Evolutionary conservation across 345 rosid genomes (phyloP).

Genomic region (Salix brachista): DNA sequence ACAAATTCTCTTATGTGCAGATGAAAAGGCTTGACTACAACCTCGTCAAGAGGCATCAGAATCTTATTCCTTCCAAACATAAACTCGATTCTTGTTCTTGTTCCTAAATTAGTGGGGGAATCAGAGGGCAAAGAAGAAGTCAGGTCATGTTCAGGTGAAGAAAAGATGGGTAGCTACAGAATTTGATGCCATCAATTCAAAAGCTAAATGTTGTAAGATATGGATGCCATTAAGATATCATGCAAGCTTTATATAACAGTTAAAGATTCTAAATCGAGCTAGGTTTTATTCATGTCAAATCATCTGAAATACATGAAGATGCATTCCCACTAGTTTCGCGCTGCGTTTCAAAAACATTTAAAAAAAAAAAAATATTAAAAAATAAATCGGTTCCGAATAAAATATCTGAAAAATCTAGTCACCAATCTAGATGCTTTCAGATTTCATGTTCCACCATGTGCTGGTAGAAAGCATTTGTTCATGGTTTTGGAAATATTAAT

Average conservation of each 20-base stretch:
- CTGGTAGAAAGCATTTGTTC: neutral
- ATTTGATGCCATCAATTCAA: constrained; percentile 10
- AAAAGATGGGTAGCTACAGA: neutral
- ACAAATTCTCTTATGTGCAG: neutral
- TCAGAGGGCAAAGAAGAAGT: neutral
- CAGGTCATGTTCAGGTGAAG: neutral
- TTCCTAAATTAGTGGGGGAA: neutral
- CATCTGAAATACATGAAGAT: neutral
- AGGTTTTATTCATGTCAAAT: neutral
- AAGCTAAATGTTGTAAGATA: neutral
- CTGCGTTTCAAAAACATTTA: no score
- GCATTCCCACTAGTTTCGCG: neutral
- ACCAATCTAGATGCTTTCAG: neutral
- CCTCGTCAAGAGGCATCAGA: neutral
- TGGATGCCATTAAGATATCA: neutral
- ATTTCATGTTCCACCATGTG: neutral
- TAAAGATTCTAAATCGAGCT: neutral
- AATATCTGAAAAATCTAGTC: neutral
- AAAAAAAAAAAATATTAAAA: no score
- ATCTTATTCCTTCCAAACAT: constrained; percentile 4
- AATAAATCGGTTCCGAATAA: neutral
- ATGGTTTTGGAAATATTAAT: neutral
- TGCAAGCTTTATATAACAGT: neutral
- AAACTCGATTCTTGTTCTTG: neutral
- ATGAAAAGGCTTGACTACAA: neutral